Conservation (phyloP, 768 basidiomycete species). For the Tricholoma sp. region DNA sequence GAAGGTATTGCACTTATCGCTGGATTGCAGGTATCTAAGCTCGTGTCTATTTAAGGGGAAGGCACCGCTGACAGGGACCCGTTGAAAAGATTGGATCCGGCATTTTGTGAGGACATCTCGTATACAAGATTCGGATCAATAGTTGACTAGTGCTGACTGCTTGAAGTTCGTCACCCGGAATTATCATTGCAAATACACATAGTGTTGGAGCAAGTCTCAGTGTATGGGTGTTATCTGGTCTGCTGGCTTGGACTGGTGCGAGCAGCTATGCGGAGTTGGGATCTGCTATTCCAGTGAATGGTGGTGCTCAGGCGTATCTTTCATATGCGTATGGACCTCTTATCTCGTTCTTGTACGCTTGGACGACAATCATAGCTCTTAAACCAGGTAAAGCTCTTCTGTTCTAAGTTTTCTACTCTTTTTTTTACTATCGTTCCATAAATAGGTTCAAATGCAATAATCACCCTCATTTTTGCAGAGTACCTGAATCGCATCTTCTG, state of each 20-base stretch:
- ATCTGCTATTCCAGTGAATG: constrained; percentile 77
- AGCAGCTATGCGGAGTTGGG: constrained; percentile 93
- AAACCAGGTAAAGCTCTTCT: constrained; percentile 58
- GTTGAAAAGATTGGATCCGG: constrained; percentile 75
- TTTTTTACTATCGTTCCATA: background rate
- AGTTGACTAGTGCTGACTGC: constrained; percentile 2
- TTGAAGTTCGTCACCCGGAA: constrained; percentile 82
- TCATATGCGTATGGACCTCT: constrained; percentile 86
- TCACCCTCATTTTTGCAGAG: constrained; percentile 86
- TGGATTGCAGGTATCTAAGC: constrained; percentile 61
- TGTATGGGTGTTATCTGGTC: constrained; percentile 81
- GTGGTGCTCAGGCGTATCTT: constrained; percentile 76
- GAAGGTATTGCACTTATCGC: constrained; percentile 83
- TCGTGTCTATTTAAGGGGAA: background rate
- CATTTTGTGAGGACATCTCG: constrained; percentile 63
- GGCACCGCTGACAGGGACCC: background rate
- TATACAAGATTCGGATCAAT: background rate
- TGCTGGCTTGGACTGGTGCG: constrained; percentile 93
- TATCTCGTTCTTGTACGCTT: constrained; percentile 87
- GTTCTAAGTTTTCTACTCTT: background rate
- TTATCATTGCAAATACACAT: constrained; percentile 83
- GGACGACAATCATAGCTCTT: constrained; percentile 88
- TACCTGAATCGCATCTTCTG: constrained; percentile 89
- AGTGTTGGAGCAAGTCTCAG: constrained; percentile 85
- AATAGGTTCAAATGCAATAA: constrained; percentile 72